Evolutionary conservation across 345 rosid genomes (phyloP).

Genomic region (Camelina laxa): DNA sequence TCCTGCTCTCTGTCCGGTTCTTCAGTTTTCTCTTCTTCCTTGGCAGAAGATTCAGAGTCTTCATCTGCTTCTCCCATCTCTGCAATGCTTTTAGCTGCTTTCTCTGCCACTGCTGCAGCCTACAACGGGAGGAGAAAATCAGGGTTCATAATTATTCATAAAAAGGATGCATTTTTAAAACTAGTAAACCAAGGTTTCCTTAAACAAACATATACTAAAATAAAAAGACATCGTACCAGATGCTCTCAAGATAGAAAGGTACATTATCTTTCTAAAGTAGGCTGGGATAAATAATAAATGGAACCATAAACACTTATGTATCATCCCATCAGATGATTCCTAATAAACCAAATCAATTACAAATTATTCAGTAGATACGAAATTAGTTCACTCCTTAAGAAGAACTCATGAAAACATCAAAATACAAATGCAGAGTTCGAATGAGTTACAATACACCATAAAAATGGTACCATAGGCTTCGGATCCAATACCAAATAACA

Average conservation of each 20-base stretch:
- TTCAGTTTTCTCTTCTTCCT: slow-evolving; percentile 57
- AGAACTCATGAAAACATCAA: too few relatives aligned
- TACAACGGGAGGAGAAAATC: slow-evolving; percentile 44
- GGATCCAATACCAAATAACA: slow-evolving; percentile 25
- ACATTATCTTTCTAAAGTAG: too few relatives aligned
- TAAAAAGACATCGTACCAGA: background rate
- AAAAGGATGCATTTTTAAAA: background rate
- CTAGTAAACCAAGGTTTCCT: background rate
- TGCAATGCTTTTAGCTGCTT: slow-evolving; percentile 80
- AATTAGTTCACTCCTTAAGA: too few relatives aligned
- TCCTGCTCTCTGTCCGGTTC: slow-evolving; percentile 56
- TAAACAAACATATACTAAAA: too few relatives aligned
- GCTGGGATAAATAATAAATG: too few relatives aligned
- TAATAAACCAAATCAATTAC: too few relatives aligned
- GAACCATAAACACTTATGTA: too few relatives aligned
- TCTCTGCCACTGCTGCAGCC: slow-evolving; percentile 88
- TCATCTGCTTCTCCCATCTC: slow-evolving; percentile 60
- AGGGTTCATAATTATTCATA: background rate
- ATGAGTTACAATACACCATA: background rate
- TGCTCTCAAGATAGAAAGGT: too few relatives aligned
- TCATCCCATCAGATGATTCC: too few relatives aligned
- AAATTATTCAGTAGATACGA: too few relatives aligned
- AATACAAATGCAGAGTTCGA: background rate
- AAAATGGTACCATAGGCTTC: slow-evolving; percentile 9
- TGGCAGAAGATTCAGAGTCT: slow-evolving; percentile 60